phyloP scores from a whole-genome alignment of 202 grass and related monocot species.

The Zizania palustris region DNA sequence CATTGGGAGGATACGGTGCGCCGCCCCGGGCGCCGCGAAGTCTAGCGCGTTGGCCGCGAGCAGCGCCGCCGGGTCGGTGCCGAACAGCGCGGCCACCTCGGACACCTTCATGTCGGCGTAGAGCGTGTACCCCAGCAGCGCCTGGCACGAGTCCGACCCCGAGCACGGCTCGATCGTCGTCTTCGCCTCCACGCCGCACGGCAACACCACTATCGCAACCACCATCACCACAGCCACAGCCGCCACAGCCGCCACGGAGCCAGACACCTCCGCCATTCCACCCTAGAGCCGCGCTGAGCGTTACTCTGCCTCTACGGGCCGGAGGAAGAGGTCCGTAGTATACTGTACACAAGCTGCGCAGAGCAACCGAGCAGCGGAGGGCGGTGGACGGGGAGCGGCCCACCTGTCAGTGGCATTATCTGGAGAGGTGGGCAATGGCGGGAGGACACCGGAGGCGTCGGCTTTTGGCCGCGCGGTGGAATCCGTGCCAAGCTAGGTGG shows the following conservation, averaged over 20 bases:
- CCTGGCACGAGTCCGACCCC: conserved; percentile 68
- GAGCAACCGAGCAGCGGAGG: not conserved
- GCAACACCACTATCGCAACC: not conserved
- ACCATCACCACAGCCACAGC: not conserved
- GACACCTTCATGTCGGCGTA: conserved; percentile 97
- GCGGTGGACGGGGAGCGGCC: not conserved
- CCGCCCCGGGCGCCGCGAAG: conserved; percentile 56
- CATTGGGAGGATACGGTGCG: conserved; percentile 75
- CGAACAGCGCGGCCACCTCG: conserved; percentile 83
- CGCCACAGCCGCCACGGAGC: not conserved
- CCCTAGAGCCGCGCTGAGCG: no score
- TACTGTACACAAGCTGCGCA: not conserved
- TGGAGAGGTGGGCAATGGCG: conserved; percentile 39
- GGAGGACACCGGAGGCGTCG: conserved; percentile 12
- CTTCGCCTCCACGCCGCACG: conserved; percentile 42
- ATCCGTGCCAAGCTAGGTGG: conserved; percentile 50
- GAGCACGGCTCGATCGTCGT: conserved; percentile 93
- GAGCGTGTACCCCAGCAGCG: conserved; percentile 88
- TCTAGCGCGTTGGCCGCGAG: conserved; percentile 76
- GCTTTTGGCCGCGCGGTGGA: conserved; percentile 48
- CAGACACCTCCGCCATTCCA: conserved; percentile 20
- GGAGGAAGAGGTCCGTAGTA: not conserved
- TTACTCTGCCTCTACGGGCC: not conserved
- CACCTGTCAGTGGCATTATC: not conserved
- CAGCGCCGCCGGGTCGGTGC: conserved; percentile 50